Evolutionary conservation across 1,139 yeast species (phyloP).

Genomic region (Meyerozyma carpophila): DNA sequence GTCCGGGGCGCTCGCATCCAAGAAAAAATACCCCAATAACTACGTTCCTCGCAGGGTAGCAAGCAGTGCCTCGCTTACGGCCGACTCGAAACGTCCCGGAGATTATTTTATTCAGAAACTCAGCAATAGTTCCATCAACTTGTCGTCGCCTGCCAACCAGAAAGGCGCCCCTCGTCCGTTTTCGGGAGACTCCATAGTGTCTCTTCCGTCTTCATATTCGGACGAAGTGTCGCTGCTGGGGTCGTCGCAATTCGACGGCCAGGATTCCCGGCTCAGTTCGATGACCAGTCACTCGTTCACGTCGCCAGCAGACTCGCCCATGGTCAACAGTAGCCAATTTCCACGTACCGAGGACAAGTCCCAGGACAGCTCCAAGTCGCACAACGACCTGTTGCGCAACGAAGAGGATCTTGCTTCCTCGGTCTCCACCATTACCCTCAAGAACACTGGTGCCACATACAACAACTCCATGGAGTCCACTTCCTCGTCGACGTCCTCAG

Average conservation of each 20-base stretch:
- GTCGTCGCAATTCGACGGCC: conserved; percentile 31
- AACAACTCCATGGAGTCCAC: not conserved
- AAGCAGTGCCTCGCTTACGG: conserved; percentile 20
- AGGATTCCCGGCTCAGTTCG: conserved; percentile 36
- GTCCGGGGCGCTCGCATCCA: not conserved
- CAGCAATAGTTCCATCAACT: conserved; percentile 9
- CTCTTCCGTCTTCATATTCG: conserved; percentile 29
- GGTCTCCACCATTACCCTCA: conserved; percentile 20
- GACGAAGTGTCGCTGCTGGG: conserved; percentile 34
- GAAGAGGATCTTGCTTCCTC: conserved; percentile 13
- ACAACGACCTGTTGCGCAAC: not conserved
- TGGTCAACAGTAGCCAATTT: not conserved
- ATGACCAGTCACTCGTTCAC: conserved; percentile 27
- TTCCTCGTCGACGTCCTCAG: not conserved
- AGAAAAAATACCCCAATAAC: conserved; percentile 3
- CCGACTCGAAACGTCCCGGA: conserved; percentile 35
- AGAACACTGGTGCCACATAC: conserved; percentile 2
- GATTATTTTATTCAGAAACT: conserved; percentile 37
- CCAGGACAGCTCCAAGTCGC: not conserved
- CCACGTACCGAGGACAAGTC: not conserved
- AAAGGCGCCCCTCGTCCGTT: conserved; percentile 17
- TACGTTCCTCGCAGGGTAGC: conserved; percentile 21
- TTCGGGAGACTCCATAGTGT: conserved; percentile 33
- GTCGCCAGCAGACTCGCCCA: conserved; percentile 3
- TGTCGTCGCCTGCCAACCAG: conserved; percentile 4